These are phyloP conservation scores for Tolypocladium guangdongense DNA, from an alignment of 2,329 filamentous ascomycete species.

Conservation along the genomic window DNA sequence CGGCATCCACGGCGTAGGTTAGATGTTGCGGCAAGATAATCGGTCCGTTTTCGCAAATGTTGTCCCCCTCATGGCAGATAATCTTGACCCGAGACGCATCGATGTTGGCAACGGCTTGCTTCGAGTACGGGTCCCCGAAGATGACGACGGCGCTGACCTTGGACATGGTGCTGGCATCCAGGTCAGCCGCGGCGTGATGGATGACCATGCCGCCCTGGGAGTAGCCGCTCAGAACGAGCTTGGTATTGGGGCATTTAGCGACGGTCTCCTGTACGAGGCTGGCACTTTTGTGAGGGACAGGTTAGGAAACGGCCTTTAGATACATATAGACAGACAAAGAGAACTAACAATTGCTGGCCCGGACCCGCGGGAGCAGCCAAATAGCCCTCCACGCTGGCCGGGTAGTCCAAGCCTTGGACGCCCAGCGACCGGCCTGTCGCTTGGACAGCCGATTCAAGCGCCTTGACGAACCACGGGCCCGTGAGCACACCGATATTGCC, in stretches of 20 bases:
- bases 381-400: conserved; percentile 16
- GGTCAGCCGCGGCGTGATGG: conserved; percentile 13
- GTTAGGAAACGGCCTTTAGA: not conserved
- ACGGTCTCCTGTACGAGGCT: conserved; percentile 17
- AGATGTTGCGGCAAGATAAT: conserved; percentile 15
- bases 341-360: conserved; percentile 12
- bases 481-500: conserved; percentile 18
- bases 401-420: conserved; percentile 16
- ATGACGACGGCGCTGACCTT: conserved; percentile 18
- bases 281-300: conserved; percentile 17
- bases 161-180: conserved; percentile 11
- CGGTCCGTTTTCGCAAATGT: conserved; percentile 17
- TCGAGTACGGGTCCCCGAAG: conserved; percentile 18
- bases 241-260: conserved; percentile 13
- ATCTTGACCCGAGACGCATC: conserved; percentile 9
- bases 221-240: conserved; percentile 16
- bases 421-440: conserved; percentile 6
- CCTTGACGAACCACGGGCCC: conserved; percentile 15
- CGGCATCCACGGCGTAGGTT: conserved; percentile 15
- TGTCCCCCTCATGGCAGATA: conserved; percentile 16
- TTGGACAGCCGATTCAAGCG: conserved; percentile 7
- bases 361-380: conserved; percentile 9
- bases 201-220: conserved; percentile 17
- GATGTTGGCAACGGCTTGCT: conserved; percentile 11
- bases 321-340: not conserved